Percentiles rank a stretch among this genome's conserved stretches.
Conservation (phyloP, 2,329 filamentous ascomycete genomes). For the Metarhizium rileyi region DNA sequence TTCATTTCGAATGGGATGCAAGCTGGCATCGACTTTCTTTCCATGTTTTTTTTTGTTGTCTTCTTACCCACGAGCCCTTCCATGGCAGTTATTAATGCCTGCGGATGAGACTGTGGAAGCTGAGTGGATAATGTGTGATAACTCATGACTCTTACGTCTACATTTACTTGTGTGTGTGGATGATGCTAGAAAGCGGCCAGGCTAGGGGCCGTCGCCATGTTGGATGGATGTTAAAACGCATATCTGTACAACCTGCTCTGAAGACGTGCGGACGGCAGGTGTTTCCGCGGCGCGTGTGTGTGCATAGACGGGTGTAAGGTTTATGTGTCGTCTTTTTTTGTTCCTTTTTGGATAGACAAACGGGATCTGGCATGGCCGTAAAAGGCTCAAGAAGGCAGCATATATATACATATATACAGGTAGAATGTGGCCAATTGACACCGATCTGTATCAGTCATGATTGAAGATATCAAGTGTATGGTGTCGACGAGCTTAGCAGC, state of each 20-base stretch:
- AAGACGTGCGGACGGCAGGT: background rate
- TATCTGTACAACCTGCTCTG: background rate
- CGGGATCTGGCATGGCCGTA: background rate
- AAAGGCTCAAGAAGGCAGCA: background rate
- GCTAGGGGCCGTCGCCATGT: constrained; percentile 8
- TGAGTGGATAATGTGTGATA: constrained; percentile 2
- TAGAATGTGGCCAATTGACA: background rate
- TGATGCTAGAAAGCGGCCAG: constrained; percentile 5
- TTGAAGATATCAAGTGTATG: background rate
- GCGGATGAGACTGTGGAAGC: background rate
- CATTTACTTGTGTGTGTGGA: constrained; percentile 2
- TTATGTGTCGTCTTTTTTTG: background rate
- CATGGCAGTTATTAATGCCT: background rate
- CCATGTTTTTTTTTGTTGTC: constrained; percentile 4
- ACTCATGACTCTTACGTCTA: constrained; percentile 12
- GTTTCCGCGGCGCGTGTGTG: background rate
- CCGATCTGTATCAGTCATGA: background rate
- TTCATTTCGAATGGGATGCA: constrained; percentile 5
- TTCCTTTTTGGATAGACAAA: constrained; percentile 5
- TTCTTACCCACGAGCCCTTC: background rate
- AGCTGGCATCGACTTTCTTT: constrained; percentile 8
- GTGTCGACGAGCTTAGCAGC: background rate
- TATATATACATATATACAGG: background rate
- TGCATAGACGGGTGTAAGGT: constrained; percentile 4
- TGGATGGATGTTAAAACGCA: background rate